These are phyloP conservation scores for Fraxinus ornus DNA, from an alignment of 305 asterid genomes.

Conservation along the genomic window DNA sequence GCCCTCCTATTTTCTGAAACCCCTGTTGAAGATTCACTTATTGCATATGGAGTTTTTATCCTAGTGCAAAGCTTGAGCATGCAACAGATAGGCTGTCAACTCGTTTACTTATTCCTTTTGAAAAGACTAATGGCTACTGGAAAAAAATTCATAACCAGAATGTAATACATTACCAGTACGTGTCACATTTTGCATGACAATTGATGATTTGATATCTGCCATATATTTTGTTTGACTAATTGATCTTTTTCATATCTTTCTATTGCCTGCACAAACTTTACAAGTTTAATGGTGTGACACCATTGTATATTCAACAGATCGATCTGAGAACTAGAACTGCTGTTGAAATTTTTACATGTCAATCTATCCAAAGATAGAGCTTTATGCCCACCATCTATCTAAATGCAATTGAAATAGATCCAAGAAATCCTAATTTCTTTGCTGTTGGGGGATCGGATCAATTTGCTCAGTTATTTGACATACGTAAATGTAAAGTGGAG, in stretches of 20 bases:
- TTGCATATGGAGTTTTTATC: neutral
- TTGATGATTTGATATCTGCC: neutral
- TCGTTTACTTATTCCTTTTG: neutral
- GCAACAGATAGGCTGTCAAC: neutral
- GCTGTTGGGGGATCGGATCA: slow-evolving; percentile 87
- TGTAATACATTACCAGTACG: no score
- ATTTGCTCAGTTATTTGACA: slow-evolving; percentile 78
- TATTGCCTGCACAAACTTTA: neutral
- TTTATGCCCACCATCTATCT: slow-evolving; percentile 41
- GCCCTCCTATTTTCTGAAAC: neutral
- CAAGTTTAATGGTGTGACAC: slow-evolving; percentile 19
- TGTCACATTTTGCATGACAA: neutral
- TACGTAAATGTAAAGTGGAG: slow-evolving; percentile 69
- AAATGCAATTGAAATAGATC: slow-evolving; percentile 78
- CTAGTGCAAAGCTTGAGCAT: neutral
- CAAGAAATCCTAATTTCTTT: slow-evolving; percentile 79
- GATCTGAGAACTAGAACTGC: slow-evolving; percentile 76
- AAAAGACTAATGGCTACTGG: neutral
- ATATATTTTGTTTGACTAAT: neutral
- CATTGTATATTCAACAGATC: slow-evolving; percentile 47
- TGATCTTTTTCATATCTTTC: slow-evolving; percentile 7
- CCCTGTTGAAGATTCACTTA: neutral
- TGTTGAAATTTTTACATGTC: slow-evolving; percentile 71
- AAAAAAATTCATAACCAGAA: no score
- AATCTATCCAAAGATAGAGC: slow-evolving; percentile 37